These are phyloP conservation scores for Albophoma yamanashiensis DNA, from an alignment of 2,329 filamentous ascomycete genomes.

Conservation along the genomic window DNA sequence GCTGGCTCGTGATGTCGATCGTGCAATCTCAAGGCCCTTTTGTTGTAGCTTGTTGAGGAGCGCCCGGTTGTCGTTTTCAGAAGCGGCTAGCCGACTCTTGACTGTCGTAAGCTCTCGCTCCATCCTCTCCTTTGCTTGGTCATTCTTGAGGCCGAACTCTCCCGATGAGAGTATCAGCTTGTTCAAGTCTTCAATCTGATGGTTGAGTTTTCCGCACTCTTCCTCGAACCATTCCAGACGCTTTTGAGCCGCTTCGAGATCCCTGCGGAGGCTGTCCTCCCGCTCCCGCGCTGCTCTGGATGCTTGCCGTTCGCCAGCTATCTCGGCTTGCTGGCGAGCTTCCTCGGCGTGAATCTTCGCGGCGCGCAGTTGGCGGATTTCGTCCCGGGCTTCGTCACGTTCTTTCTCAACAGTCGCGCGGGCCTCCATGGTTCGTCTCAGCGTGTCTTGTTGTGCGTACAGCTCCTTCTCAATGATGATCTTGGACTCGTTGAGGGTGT, in stretches of 20 bases:
- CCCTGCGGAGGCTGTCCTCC: constrained; percentile 64
- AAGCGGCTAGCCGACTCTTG: constrained; percentile 79
- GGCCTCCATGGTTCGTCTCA: constrained; percentile 76
- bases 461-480: constrained; percentile 97
- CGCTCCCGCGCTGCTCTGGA: constrained; percentile 69
- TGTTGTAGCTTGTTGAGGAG: constrained; percentile 96
- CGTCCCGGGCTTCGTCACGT: constrained; percentile 77
- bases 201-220: constrained; percentile 66
- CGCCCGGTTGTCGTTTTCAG: constrained; percentile 90
- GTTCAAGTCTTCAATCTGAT: constrained; percentile 75
- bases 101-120: constrained; percentile 86
- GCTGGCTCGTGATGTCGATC: constrained; percentile 74
- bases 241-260: constrained; percentile 69
- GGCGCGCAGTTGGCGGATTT: constrained; percentile 71
- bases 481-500: constrained; percentile 83
- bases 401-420: constrained; percentile 72
- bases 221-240: constrained; percentile 69
- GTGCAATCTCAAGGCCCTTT: constrained; percentile 90
- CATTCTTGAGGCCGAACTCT: constrained; percentile 78
- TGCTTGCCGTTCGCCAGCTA: constrained; percentile 69
- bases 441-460: constrained; percentile 86
- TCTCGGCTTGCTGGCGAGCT: constrained; percentile 72
- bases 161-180: constrained; percentile 83
- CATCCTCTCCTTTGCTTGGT: constrained; percentile 87
- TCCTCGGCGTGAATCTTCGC: constrained; percentile 81